Base-by-base conservation (phyloP, 331 rosid genomes). In the Malus hybrid region DNA sequence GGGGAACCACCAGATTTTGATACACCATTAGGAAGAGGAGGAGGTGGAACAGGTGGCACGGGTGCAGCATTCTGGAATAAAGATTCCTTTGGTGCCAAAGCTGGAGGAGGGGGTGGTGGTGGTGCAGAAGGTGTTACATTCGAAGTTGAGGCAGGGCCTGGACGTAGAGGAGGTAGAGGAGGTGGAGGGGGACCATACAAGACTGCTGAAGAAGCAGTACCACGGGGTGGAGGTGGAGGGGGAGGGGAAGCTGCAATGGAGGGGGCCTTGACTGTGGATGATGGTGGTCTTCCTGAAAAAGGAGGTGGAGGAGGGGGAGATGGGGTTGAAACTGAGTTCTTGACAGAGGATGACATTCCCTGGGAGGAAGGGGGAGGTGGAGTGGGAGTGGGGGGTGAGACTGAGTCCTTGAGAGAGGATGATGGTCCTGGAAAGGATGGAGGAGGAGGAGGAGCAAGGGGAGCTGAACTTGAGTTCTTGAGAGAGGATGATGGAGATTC, bases 1-100 rank as follows among this genome's bases (percentile, higher is more conserved):
- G 84, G 10, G 29, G 70, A 56, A 75, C 78, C 44, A 72, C 80
- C 83, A 56, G 86, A 29, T 72, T 84, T 91, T 65, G 80, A 59
- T 73, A 83, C 75, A 22, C 87, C 89, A 28, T 81, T 87, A 32
- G 84, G 75, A 31, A 80, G 50, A 73, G 87, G 85, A 77, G 93
- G 96, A 67, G 96, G 94, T 50, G 97, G 93, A 76, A 86, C 81
- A 52, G 90, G 90, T 46, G 91, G 96, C 79, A 67, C 87, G 72
- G 65, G 82, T 73, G 75, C 73, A 55, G 70, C 44, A 69, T 72
- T 79, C 8, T 71, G 72, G 20, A 75, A 59, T 71, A 69, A 5
- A 69, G 89, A 79, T 64, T 63, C 75, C 33, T 70, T 80, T 24
- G 81, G 10, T 28, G 80, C 64, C 80, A 81, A 78, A 80, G 65